Conservation (phyloP, 345 rosid genomes). For the Salix koriyanagi region DNA sequence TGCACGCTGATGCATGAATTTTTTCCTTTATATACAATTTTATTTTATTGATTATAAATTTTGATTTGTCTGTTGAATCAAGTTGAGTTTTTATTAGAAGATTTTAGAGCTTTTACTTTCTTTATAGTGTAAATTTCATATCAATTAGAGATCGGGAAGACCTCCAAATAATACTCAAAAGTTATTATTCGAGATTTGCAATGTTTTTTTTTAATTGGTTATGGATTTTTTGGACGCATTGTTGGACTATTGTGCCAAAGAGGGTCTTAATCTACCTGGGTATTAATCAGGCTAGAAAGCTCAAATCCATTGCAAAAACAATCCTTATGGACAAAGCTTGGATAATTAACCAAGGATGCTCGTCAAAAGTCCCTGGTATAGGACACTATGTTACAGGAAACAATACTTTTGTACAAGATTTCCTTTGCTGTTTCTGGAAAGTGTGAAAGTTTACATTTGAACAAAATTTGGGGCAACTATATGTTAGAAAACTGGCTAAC, state of each 20-base stretch:
- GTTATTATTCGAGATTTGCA: too few relatives aligned
- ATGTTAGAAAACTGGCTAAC: not conserved
- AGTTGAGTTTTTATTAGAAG: too few relatives aligned
- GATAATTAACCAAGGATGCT: not conserved
- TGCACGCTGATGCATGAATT: not conserved
- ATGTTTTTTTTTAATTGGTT: too few relatives aligned
- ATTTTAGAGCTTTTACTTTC: too few relatives aligned
- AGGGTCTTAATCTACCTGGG: too few relatives aligned
- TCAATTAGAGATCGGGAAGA: too few relatives aligned
- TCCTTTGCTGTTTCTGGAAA: not conserved
- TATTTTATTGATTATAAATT: too few relatives aligned
- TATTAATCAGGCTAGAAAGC: not conserved
- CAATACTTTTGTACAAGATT: not conserved
- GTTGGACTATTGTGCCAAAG: too few relatives aligned
- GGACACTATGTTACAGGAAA: not conserved
- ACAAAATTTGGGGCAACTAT: not conserved
- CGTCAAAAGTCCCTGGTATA: not conserved
- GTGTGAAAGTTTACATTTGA: not conserved
- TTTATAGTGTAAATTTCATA: too few relatives aligned
- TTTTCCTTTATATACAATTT: not conserved
- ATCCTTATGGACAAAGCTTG: not conserved
- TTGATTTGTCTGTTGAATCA: too few relatives aligned
- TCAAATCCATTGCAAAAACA: not conserved
- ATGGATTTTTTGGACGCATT: too few relatives aligned
- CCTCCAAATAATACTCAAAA: too few relatives aligned